Evolutionary conservation across 371 early-diverging fungal species (phyloP), one percentile per base, ranked within the genome.

Genomic region (Haplosporangium sp.): DNA sequence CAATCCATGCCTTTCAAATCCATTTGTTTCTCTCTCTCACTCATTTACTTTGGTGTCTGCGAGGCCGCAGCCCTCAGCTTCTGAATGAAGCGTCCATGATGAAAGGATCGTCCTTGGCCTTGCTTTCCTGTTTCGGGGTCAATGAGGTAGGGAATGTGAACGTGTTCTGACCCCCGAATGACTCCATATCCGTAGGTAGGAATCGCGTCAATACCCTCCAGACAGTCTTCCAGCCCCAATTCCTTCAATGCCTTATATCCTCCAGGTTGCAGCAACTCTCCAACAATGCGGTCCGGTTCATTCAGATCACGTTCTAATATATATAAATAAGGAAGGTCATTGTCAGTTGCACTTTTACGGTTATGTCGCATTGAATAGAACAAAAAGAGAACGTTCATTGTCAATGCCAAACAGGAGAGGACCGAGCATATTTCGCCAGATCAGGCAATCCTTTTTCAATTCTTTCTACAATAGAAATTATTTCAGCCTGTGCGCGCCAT

Each of bases 271-370:
- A 98, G 84, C 54, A 97, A 83, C 81, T 98, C 98, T 43, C 98
- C 98, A 21, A 97, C 98, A 67, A 98, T 97, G 40, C 98, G 90
- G 83, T 97, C 97, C 1, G 98, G 98, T 76, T 96, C 94, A 40
- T 67, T 85, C 84, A 95, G 86, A 76, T 94, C 95, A 61, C 97
- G 86, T 75, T 98, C 98, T 83, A 90, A 51, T 63, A 42, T 11
- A 12, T 37, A 51, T 16, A 57, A 54, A 36, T 10, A 18, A 23
- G 7, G 52, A 5, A 46, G 29, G 29, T 29, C 29, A 2, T 29
- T 29, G 29, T 29, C 29, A 29, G 29, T 29, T 29, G 29, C 29
- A 29, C 4, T 29, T 29, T 29, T 4, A 29, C 4, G 29, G 29
- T 29, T 29, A 29, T 29, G 29, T 29, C 29, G 29, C 29, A 29